Conservation (phyloP, 345 rosid species). For the Excoecaria agallocha region DNA sequence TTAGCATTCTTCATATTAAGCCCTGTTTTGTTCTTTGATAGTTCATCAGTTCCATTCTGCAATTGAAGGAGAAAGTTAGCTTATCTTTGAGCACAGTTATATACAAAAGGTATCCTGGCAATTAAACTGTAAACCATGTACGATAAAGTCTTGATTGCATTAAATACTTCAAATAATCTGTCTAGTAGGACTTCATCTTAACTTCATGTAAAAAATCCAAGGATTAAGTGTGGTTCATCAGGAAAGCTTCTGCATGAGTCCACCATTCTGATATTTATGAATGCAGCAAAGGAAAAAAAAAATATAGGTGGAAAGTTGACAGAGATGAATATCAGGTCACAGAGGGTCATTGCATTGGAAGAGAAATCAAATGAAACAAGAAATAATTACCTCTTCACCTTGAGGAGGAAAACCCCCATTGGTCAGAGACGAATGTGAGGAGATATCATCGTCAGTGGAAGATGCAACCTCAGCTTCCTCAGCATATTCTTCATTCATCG, state of each 20-base stretch:
- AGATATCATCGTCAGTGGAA: constrained; percentile 71
- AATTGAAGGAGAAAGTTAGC: constrained; percentile 25
- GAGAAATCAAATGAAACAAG: background rate
- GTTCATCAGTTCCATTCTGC: constrained; percentile 50
- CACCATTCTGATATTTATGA: background rate
- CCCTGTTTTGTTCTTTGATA: constrained; percentile 22
- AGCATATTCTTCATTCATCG: constrained; percentile 74
- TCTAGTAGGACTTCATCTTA: background rate
- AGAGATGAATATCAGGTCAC: too few relatives aligned
- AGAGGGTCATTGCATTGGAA: background rate
- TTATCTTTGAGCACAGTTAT: background rate
- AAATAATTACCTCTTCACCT: constrained; percentile 44
- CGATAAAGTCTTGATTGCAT: background rate
- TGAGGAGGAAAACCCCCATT: constrained; percentile 47
- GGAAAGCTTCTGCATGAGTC: background rate
- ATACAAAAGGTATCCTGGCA: constrained; percentile 1
- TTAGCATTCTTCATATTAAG: constrained; percentile 20
- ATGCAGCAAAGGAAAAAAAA: background rate
- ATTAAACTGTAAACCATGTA: background rate
- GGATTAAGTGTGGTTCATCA: background rate
- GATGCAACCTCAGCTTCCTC: constrained; percentile 77
- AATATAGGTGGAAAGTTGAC: constrained; percentile 7
- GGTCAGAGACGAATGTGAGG: constrained; percentile 71
- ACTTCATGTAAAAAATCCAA: background rate
- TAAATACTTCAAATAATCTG: background rate